phyloP scores from a whole-genome alignment of 441 rosid genomes.

The Jatropha multifida region DNA sequence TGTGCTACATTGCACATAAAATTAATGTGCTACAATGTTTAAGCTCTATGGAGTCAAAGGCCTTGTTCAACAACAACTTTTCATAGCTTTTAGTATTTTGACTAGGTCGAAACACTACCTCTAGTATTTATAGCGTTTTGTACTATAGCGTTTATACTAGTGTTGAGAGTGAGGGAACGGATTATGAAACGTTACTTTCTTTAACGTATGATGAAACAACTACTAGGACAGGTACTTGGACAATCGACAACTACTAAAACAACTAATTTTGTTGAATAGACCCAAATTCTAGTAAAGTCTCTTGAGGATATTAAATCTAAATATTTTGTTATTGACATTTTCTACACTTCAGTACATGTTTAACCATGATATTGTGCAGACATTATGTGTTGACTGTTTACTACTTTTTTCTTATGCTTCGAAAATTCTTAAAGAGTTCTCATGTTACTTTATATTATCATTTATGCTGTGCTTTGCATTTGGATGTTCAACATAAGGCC shows the following conservation, averaged over 20 bases:
- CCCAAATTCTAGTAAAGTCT: neutral
- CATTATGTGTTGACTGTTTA: neutral
- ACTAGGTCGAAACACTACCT: no score
- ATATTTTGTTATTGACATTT: neutral
- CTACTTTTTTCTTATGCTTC: neutral
- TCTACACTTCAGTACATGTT: neutral
- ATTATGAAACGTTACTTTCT: no score
- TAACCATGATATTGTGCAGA: neutral
- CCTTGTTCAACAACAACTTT: no score
- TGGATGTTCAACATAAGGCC: conserved; percentile 44
- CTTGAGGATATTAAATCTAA: neutral
- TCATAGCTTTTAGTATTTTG: no score
- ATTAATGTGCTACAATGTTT: neutral
- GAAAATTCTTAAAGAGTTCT: neutral
- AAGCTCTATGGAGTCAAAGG: neutral
- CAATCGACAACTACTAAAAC: no score
- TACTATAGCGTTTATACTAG: no score
- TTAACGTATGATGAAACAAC: no score
- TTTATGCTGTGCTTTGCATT: conserved; percentile 10
- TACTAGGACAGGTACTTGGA: no score
- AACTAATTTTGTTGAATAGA: no score
- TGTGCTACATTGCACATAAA: neutral
- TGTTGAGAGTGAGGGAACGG: no score
- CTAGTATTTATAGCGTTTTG: no score
- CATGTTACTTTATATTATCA: neutral